Percentiles rank a stretch among this genome's conserved stretches.
Evolutionary conservation across 352 stramenopile species (phyloP).

Genomic region (Phytophthora pinifolia): DNA sequence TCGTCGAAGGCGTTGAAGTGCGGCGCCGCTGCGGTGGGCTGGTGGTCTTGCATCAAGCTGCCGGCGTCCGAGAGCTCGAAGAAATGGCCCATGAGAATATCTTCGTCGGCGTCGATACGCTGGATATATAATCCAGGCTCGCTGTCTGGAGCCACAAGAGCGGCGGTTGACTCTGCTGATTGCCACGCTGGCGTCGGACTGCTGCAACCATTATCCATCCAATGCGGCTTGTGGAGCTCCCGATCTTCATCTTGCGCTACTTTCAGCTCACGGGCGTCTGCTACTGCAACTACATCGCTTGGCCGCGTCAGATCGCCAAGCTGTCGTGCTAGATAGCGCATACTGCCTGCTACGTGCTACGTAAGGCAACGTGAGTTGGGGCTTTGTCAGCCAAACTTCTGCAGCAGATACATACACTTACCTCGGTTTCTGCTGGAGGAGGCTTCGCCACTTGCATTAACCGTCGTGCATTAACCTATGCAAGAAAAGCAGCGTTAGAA

Average conservation of each 20-base stretch:
- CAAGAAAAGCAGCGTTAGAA: conserved; percentile 5
- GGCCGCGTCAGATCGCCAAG: conserved; percentile 36
- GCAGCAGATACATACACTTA: conserved; percentile 10
- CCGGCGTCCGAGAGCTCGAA: conserved; percentile 5
- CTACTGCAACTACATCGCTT: conserved; percentile 49
- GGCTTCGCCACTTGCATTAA: conserved; percentile 43
- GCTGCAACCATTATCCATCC: conserved; percentile 9
- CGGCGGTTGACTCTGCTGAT: conserved; percentile 4
- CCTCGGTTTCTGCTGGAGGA: conserved; percentile 28
- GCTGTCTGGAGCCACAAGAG: conserved; percentile 22
- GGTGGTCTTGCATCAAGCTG: conserved; percentile 8
- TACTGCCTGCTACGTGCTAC: conserved; percentile 41
- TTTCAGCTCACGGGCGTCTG: conserved; percentile 15
- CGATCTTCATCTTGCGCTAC: conserved; percentile 24
- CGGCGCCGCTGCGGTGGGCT: conserved; percentile 8
- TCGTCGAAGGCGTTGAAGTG: conserved; percentile 36
- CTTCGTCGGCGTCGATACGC: conserved; percentile 14
- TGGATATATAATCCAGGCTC: conserved; percentile 19
- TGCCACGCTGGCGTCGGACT: conserved; percentile 3
- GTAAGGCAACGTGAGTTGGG: neutral
- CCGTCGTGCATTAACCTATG: conserved; percentile 43
- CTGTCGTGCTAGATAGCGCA: conserved; percentile 48
- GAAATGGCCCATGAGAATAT: conserved; percentile 4
- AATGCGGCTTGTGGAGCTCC: conserved; percentile 8
- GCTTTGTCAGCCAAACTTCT: neutral